A percentile compares a stretch with the other conserved stretches of the same genome.
Conservation (phyloP, 75 land plant genomes). For the Picea glauca region DNA sequence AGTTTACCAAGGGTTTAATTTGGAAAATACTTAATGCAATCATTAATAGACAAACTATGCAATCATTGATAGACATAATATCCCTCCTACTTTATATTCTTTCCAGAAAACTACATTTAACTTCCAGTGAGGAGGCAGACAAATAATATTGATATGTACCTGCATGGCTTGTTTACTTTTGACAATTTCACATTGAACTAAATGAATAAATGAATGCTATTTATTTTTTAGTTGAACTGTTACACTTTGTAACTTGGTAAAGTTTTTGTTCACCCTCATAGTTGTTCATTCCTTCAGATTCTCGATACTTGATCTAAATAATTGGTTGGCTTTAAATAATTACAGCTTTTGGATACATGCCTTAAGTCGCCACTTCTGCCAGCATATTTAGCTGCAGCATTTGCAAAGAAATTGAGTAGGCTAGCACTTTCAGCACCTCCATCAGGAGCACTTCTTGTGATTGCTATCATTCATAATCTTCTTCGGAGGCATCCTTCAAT, state of each 20-base stretch:
- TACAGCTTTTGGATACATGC: constrained; percentile 89
- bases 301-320: neutral
- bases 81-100: no score
- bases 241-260: neutral
- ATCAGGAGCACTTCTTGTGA: constrained; percentile 76
- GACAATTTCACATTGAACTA: no score
- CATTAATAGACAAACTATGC: no score
- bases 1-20: no score
- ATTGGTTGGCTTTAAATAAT: constrained; percentile 2
- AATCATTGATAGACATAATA: no score
- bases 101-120: no score
- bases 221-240: neutral
- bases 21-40: no score
- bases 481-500: constrained; percentile 96
- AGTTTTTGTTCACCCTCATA: neutral
- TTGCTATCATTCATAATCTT: constrained; percentile 93
- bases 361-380: constrained; percentile 90
- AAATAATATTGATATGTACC: no score
- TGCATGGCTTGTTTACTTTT: no score
- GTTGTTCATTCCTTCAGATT: no score
- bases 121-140: no score
- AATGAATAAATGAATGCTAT: neutral
- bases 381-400: constrained; percentile 96
- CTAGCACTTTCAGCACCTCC: constrained; percentile 76
- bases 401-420: constrained; percentile 91